Evolutionary conservation across 2,329 filamentous ascomycete species (phyloP).

Genomic region (Sporothrix curviconia): DNA sequence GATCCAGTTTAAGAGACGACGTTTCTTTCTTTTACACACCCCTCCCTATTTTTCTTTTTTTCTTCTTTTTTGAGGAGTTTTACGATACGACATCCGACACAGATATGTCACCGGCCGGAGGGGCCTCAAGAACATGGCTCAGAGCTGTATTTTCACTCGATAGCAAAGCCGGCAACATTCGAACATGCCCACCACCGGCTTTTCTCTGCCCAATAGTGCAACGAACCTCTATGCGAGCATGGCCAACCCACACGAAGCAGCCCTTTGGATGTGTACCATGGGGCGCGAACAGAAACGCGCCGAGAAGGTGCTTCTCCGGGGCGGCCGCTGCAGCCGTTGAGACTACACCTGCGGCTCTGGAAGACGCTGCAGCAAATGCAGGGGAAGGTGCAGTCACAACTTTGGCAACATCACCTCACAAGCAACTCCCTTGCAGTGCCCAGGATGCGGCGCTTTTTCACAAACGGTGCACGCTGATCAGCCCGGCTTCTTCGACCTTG

Average conservation of each 20-base stretch:
- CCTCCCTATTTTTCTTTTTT: no score
- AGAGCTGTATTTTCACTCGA: conserved; percentile 16
- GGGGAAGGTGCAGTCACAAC: background rate
- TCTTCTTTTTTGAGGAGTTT: no score
- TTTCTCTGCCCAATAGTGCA: conserved; percentile 18
- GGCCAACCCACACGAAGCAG: background rate
- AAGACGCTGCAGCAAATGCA: background rate
- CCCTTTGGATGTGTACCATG: background rate
- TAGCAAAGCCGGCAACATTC: background rate
- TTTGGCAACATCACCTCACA: no score
- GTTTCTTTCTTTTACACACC: no score
- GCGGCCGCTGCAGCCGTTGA: background rate
- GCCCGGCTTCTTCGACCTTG: conserved; percentile 52
- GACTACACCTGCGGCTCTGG: background rate
- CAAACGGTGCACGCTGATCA: conserved; percentile 47
- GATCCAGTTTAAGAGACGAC: no score
- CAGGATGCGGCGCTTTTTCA: conserved; percentile 58
- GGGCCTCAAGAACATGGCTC: conserved; percentile 14
- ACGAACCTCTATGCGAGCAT: background rate
- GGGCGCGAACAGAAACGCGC: no score
- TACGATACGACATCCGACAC: background rate
- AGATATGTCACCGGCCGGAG: conserved; percentile 10
- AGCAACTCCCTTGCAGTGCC: conserved; percentile 49
- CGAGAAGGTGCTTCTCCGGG: background rate
- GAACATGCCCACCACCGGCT: conserved; percentile 6